Evolutionary conservation across 2,329 filamentous ascomycete species (phyloP), one percentile per base, ranked within the genome.

Genomic region (Diaporthe aspalathi): DNA sequence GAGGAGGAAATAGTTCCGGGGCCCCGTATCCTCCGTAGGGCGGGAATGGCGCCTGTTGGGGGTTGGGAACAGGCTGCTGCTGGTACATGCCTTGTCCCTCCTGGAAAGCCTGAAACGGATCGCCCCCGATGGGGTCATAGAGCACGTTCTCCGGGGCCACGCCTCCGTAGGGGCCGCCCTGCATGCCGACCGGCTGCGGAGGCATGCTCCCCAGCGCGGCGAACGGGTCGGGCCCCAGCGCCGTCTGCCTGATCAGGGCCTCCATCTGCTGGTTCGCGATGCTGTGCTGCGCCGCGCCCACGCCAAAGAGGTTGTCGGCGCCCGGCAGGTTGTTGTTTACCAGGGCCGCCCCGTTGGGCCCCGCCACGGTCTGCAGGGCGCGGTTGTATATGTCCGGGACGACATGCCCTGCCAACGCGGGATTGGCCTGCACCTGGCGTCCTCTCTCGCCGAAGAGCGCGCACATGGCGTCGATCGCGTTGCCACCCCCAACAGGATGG

Each of bases 201-300:
- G 29, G 27, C 5, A 38, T 16, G 4, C 16, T 47, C 43, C 35
- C 52, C 40, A 47, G 32, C 22, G 54, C 22, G 11, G 62, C n/a
- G 6, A 22, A 2, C 17, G 52, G 54, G 35, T 71, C 38, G 49
- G 54, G 14, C 14, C 67, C 56, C 43, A 53, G 16, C 24, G 35
- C 47, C 3, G 50, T 45, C 16, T 69, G 65, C 66, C 70, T 62
- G 38, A 71, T n/a, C 24, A 71, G 32, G 12, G 17, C 38, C 49
- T 71, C 70, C 12, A 71, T 1, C 17, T 62, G 40, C 66, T 71
- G 70, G 7, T 50, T 11, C 3, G 56, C 70, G 38, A 53, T 12
- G 40, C 56, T 45, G 24, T 38, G 35, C 32, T 68, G 67, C n/a
- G 50, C 22, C 9, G 22, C 54, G 2, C 17, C 16, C 45, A 8